Evolutionary conservation across 106 monocot species (phyloP).

Genomic region (Dendrobium officinale): DNA sequence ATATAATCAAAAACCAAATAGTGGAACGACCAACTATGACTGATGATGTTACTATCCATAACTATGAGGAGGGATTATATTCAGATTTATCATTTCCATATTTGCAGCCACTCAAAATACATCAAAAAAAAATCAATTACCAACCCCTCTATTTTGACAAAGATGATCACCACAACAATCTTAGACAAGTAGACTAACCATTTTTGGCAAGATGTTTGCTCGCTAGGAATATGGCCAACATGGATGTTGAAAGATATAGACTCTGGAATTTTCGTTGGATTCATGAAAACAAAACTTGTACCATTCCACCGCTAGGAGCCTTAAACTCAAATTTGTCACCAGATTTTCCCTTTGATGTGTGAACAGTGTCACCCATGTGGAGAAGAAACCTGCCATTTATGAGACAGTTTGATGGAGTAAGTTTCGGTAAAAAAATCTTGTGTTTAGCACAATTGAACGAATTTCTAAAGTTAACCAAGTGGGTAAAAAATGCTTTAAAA

Average conservation of each 20-base stretch:
- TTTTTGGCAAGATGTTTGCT: conserved; percentile 93
- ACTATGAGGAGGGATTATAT: neutral
- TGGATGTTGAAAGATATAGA: conserved; percentile 95
- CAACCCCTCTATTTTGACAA: neutral
- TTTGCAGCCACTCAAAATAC: neutral
- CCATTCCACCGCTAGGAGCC: conserved; percentile 85
- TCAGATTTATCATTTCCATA: neutral
- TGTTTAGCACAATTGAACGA: neutral
- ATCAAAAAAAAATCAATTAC: neutral
- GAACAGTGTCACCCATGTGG: conserved; percentile 64
- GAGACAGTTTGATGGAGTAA: neutral
- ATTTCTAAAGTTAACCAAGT: neutral
- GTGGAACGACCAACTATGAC: neutral
- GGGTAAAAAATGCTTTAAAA: too few species aligned
- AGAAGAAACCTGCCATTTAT: conserved; percentile 66
- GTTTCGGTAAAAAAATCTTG: neutral
- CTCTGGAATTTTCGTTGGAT: conserved; percentile 63
- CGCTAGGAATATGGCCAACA: conserved; percentile 86
- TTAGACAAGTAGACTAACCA: conserved; percentile 30
- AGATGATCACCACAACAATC: neutral
- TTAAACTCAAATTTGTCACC: conserved; percentile 94
- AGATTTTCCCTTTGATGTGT: conserved; percentile 70
- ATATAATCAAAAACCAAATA: neutral
- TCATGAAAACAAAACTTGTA: conserved; percentile 97
- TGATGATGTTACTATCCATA: neutral